A percentile compares a stretch with the other conserved stretches of the same genome.
Conservation (phyloP, 768 basidiomycete genomes). For the Lentinula aciculospora region DNA sequence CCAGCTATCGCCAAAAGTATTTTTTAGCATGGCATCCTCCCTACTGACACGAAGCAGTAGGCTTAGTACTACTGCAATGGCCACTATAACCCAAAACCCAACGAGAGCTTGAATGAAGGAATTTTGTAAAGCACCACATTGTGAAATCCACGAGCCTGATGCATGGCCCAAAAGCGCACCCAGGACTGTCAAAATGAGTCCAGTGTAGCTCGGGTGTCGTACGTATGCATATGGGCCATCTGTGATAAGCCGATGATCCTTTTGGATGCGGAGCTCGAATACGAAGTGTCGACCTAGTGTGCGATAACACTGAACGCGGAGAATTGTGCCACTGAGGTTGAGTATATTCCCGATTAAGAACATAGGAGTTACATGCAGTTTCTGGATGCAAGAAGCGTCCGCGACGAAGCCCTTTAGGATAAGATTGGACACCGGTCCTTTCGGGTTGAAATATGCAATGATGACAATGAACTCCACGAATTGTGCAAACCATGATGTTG, state of each 20-base stretch:
- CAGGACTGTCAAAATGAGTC: constrained; percentile 24
- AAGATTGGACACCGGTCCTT: constrained; percentile 12
- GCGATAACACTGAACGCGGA: constrained; percentile 28
- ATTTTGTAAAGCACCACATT: constrained; percentile 24
- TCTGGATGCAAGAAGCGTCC: constrained; percentile 6
- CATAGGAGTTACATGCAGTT: constrained; percentile 19
- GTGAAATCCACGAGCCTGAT: constrained; percentile 26
- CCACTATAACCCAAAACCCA: constrained; percentile 19
- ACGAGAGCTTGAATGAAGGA: constrained; percentile 15
- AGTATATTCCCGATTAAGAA: constrained; percentile 26
- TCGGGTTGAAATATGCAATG: constrained; percentile 15
- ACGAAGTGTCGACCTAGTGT: constrained; percentile 31
- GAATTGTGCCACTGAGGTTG: constrained; percentile 23
- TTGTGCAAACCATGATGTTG: constrained; percentile 23
- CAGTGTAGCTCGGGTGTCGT: constrained; percentile 35
- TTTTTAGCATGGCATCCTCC: constrained; percentile 29
- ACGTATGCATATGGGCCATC: constrained; percentile 30
- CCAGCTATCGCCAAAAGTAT: constrained; percentile 26
- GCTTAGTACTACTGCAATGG: constrained; percentile 18
- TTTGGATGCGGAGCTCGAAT: constrained; percentile 28
- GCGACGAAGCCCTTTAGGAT: constrained; percentile 14
- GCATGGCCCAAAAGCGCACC: constrained; percentile 20
- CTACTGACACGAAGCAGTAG: constrained; percentile 22
- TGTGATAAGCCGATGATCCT: constrained; percentile 27
- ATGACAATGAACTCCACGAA: constrained; percentile 25